Evolutionary conservation across 2,329 filamentous ascomycete genomes (phyloP), one percentile per base, ranked within the genome.

Genomic region (Ophiostoma piceae): DNA sequence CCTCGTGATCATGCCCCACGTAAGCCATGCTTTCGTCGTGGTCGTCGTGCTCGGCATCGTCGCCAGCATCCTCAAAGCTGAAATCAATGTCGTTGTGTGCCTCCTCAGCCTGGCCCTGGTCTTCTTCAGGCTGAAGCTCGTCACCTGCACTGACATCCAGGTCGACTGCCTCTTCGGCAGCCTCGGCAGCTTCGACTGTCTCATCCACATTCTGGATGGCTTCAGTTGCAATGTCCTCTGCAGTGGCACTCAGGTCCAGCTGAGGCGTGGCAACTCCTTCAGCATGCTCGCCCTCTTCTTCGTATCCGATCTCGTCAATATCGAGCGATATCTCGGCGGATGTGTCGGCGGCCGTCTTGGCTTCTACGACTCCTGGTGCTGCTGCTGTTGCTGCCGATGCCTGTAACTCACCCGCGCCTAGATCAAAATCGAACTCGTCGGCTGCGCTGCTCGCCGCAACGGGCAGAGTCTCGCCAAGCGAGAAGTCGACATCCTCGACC

Each of bases 271-370:
- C 1, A 26, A 9, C 29, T 37, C 32, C 60, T 37, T 29, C 8
- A n/a, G 11, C 19, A 1, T 11, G 29, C 9, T 64, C 60, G 60
- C n/a, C 37, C 12, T 72, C 74, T 26, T 79, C 76, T 43, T 81
- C 78, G 66, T 80, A 79, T 60, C 78, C 79, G 35, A 79, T 79
- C 67, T 82, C 80, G 54, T 80, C 78, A 14, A 67, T 37, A 6
- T 47, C 65, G 74, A 71, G 22, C 73, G 72, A 1, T 22, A 65
- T 39, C 62, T 65, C 62, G 19, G 19, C 62, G 3, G 19, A n/a
- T 22, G 3, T 9, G 8, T 41, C 32, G 19, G 35, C 19, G 2
- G 62, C 19, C 11, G 19, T 68, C 29, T 71, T 69, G 37, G 74
- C 67, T 26, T 67, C 60, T 16, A 54, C 51, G 11, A 29, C 22